phyloP scores from a whole-genome alignment of 345 rosid genomes.

The Aethionema arabicum region DNA sequence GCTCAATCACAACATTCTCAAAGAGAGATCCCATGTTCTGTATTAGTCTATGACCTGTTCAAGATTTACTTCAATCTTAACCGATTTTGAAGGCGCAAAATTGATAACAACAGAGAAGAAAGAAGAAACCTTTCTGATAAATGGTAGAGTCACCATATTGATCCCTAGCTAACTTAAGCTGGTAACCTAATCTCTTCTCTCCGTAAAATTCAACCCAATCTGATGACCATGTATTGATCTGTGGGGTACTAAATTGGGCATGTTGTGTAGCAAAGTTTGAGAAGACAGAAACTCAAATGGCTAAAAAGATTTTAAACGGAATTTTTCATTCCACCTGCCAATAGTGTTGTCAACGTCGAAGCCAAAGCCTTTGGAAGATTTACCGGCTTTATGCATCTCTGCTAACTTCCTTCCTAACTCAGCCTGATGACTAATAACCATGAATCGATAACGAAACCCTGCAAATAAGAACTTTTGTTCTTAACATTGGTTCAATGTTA shows the following conservation, averaged over 20 bases:
- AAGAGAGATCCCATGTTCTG: slow-evolving; percentile 75
- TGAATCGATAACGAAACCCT: slow-evolving; percentile 23
- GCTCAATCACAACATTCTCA: slow-evolving; percentile 59
- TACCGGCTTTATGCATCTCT: slow-evolving; percentile 93
- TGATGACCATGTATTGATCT: slow-evolving; percentile 85
- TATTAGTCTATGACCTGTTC: slow-evolving; percentile 68
- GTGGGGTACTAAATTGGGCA: slow-evolving; percentile 53
- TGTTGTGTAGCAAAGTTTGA: not conserved
- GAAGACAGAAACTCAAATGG: not conserved
- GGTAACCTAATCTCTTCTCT: slow-evolving; percentile 81
- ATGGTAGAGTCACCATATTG: slow-evolving; percentile 72
- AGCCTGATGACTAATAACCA: slow-evolving; percentile 48
- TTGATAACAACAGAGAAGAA: slow-evolving; percentile 5
- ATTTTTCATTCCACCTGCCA: slow-evolving; percentile 60
- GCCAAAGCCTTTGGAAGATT: slow-evolving; percentile 79
- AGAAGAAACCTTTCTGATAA: slow-evolving; percentile 63
- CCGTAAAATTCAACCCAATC: slow-evolving; percentile 91
- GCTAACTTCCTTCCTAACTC: slow-evolving; percentile 83
- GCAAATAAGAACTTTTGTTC: too few relatives aligned
- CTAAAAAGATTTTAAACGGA: not conserved
- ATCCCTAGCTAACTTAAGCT: slow-evolving; percentile 68
- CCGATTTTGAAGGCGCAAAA: not conserved
- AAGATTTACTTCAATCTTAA: slow-evolving; percentile 1
- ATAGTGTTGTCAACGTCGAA: slow-evolving; percentile 87
- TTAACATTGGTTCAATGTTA: slow-evolving; percentile 9